Base-by-base conservation (phyloP, 495 filamentous ascomycete genomes). In the Neurospora discreta region DNA sequence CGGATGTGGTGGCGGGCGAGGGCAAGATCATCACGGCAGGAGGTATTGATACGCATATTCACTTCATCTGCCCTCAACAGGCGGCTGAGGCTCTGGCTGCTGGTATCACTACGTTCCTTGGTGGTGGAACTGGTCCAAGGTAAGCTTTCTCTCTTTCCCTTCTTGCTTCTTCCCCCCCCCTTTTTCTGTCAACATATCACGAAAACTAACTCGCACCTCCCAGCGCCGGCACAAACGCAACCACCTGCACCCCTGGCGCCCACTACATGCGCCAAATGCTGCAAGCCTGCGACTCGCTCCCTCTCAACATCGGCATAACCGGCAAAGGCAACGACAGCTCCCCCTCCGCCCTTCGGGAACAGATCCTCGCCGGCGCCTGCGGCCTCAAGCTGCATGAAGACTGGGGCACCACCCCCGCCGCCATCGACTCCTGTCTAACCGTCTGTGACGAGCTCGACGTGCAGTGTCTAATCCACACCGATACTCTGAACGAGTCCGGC, bases 301-400 rank as follows among this genome's bases (percentile, higher is more conserved):
- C 95, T 0, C 80, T 99, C 69, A 99, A 99, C 80, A 81, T 97
- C 72, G 95, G 93, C 39, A 94, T 99, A 72, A 99, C 96, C 0
- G 95, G 93, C 68, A 99, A 99, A 83, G 95, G 95, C 58, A 99
- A 98, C 79, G 96, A 99, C 83, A 89, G 88, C 77, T 85, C 84
- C n/a, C 85, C 86, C 0, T 74, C 77, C 8, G 93, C 92, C 11
- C 88, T 99, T 11, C 86, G 87, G 36, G 93, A 97, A 72, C 94
- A 98, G 82, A 87, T 92, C 74, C 78, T 85, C 70, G 95, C 95
- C 6, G 95, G 95, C 41, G 94, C 89, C 13, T 93, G 92, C 68
- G 95, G 95, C 39, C 85, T 99, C 70, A 99, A 99, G 81, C 88
- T 99, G 9, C 95, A 99, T 78, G 95, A 99, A 81, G 95, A 99